Conservation (phyloP, 768 basidiomycete genomes). For the Grammothele lineata region DNA sequence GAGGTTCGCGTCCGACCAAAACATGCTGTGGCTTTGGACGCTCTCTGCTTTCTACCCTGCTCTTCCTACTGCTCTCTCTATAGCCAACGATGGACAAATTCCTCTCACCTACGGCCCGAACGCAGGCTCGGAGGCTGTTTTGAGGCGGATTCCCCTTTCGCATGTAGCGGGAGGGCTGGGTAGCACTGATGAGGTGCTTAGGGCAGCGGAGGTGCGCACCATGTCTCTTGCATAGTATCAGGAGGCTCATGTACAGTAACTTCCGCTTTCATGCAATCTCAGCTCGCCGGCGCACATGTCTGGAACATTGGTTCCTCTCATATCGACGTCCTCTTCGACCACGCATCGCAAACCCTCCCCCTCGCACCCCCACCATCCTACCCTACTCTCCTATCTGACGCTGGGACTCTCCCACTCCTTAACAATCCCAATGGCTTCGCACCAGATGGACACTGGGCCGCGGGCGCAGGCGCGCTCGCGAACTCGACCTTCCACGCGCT, state of each 20-base stretch:
- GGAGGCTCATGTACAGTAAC: neutral
- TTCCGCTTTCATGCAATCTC: neutral
- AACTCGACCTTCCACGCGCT: slow-evolving; percentile 34
- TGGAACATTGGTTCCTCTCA: slow-evolving; percentile 45
- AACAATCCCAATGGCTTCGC: slow-evolving; percentile 16
- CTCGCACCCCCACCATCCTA: too few species aligned
- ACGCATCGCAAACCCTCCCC: neutral
- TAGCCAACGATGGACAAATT: too few species aligned
- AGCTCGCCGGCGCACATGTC: slow-evolving; percentile 46
- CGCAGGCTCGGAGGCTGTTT: too few species aligned
- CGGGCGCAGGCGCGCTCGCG: slow-evolving; percentile 25
- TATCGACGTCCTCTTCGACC: slow-evolving; percentile 47
- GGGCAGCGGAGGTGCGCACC: neutral
- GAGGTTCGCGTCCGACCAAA: too few species aligned
- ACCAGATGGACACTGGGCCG: slow-evolving; percentile 19
- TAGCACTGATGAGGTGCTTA: slow-evolving; percentile 1
- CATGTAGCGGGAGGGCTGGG: neutral
- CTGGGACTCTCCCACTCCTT: slow-evolving; percentile 8
- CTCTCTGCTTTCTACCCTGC: too few species aligned
- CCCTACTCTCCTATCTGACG: slow-evolving; percentile 4
- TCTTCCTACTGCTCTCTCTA: too few species aligned
- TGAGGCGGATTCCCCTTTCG: neutral
- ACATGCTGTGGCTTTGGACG: too few species aligned
- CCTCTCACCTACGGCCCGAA: too few species aligned
- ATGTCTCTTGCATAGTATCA: neutral